Conservation (phyloP, 108 stramenopile genomes). For the Aurantiochytrium sp. region DNA sequence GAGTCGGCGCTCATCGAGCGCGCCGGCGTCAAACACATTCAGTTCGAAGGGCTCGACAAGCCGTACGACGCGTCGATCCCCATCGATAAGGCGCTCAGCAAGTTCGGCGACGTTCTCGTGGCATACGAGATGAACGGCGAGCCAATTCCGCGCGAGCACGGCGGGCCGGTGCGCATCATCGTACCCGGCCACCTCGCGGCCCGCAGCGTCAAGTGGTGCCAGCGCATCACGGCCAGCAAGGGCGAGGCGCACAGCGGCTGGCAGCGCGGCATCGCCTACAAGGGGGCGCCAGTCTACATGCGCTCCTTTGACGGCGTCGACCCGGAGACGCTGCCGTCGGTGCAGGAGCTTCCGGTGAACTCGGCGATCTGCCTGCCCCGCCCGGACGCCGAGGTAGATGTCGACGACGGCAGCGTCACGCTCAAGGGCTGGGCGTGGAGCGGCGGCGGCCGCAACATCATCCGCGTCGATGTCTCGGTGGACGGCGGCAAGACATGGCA, state of each 20-base stretch:
- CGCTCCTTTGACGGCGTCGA: conserved; percentile 47
- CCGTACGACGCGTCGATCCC: conserved; percentile 67
- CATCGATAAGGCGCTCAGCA: conserved; percentile 72
- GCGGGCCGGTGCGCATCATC: conserved; percentile 84
- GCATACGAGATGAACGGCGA: conserved; percentile 95
- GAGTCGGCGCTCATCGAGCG: conserved; percentile 47
- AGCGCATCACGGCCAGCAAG: conserved; percentile 48
- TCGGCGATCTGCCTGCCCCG: conserved; percentile 56
- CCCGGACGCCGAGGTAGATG: conserved; percentile 37
- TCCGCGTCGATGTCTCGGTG: conserved; percentile 72
- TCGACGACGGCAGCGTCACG: conserved; percentile 41
- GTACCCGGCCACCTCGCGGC: conserved; percentile 82
- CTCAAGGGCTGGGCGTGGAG: conserved; percentile 72
- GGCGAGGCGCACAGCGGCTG: conserved; percentile 59
- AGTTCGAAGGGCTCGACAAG: conserved; percentile 70
- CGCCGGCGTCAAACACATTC: conserved; percentile 64
- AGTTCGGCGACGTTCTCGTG: conserved; percentile 82
- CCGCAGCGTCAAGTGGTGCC: conserved; percentile 70
- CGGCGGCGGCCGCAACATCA: conserved; percentile 69
- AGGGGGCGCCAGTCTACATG: conserved; percentile 23
- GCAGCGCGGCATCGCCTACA: conserved; percentile 60
- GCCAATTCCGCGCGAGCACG: conserved; percentile 84
- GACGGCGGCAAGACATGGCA: conserved; percentile 76
- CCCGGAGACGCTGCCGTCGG: conserved; percentile 49
- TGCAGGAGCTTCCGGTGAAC: conserved; percentile 66